Conservation (phyloP, 2,329 filamentous ascomycete genomes). For the Proliferodiscus dingleyae region DNA sequence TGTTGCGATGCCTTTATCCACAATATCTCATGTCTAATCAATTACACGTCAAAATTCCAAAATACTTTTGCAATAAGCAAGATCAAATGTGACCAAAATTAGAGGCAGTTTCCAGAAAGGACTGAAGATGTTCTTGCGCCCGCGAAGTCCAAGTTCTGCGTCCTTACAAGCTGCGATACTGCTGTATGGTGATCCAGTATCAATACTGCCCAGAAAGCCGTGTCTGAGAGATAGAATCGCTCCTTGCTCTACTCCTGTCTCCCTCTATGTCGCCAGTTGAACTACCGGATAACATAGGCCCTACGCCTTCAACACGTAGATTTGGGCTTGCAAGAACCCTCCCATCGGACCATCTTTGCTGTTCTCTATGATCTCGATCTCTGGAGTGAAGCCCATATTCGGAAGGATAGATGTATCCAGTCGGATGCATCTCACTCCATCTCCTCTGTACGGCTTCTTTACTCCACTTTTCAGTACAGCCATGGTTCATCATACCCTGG, state of each 20-base stretch:
- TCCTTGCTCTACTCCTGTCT: slow-evolving; percentile 12
- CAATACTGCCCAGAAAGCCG: slow-evolving; percentile 12
- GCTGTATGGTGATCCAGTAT: neutral
- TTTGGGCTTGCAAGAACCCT: slow-evolving; percentile 4
- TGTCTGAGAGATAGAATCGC: slow-evolving; percentile 14
- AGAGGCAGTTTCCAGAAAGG: neutral
- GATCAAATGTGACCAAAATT: neutral
- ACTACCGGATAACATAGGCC: slow-evolving; percentile 5
- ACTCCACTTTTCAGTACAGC: slow-evolving; percentile 31
- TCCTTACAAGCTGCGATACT: too few species aligned
- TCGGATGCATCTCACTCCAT: slow-evolving; percentile 29
- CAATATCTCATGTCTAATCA: neutral
- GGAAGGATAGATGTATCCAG: slow-evolving; percentile 1
- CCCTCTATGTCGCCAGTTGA: slow-evolving; percentile 16
- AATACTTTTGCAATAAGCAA: neutral
- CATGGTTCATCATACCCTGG: slow-evolving; percentile 31
- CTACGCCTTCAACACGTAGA: neutral
- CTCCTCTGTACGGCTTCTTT: slow-evolving; percentile 32
- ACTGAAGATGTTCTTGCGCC: neutral
- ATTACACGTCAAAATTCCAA: neutral
- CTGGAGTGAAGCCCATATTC: slow-evolving; percentile 6
- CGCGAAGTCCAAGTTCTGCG: neutral
- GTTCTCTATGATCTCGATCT: neutral
- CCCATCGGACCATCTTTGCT: slow-evolving; percentile 11
- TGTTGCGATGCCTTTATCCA: neutral